Evolutionary conservation across 352 stramenopile genomes (phyloP).

Genomic region (Phytophthora gonapodyides): DNA sequence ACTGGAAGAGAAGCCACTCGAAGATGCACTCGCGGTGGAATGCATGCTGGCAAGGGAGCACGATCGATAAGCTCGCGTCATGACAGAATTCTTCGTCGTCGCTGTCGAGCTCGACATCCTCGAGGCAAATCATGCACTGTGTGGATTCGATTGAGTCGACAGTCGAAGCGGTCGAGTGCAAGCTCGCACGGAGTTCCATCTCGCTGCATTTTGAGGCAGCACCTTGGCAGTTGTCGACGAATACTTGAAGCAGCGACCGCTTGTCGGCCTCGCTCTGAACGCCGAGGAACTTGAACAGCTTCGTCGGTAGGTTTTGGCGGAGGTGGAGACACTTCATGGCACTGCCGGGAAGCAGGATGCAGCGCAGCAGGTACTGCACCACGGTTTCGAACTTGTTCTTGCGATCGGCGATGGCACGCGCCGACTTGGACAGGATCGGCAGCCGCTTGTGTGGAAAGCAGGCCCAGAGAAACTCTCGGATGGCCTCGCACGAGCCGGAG

Average conservation of each 20-base stretch:
- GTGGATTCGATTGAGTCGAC: conserved; percentile 29
- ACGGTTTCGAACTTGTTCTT: conserved; percentile 60
- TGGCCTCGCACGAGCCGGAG: conserved; percentile 59
- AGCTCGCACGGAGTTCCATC: conserved; percentile 16
- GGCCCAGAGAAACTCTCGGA: conserved; percentile 57
- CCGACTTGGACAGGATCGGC: conserved; percentile 36
- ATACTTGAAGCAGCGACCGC: conserved; percentile 68
- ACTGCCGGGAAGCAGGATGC: conserved; percentile 56
- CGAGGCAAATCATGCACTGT: conserved; percentile 52
- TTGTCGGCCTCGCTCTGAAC: conserved; percentile 50
- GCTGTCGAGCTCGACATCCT: conserved; percentile 38
- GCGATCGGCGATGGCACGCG: conserved; percentile 45
- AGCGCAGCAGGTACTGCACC: conserved; percentile 65
- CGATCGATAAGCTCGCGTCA: conserved; percentile 18
- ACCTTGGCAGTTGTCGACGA: conserved; percentile 57
- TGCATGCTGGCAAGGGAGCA: conserved; percentile 44
- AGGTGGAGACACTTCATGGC: conserved; percentile 61
- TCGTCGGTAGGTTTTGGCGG: conserved; percentile 43
- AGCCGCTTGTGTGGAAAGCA: conserved; percentile 64
- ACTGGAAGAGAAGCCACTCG: conserved; percentile 75
- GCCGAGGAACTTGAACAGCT: conserved; percentile 60
- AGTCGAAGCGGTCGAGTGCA: conserved; percentile 38
- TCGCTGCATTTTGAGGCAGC: conserved; percentile 4
- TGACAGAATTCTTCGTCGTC: conserved; percentile 4
- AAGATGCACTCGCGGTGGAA: conserved; percentile 79